These are phyloP conservation scores for Xylaria sp. DNA, from an alignment of 2,329 filamentous ascomycete genomes.

Conservation along the genomic window DNA sequence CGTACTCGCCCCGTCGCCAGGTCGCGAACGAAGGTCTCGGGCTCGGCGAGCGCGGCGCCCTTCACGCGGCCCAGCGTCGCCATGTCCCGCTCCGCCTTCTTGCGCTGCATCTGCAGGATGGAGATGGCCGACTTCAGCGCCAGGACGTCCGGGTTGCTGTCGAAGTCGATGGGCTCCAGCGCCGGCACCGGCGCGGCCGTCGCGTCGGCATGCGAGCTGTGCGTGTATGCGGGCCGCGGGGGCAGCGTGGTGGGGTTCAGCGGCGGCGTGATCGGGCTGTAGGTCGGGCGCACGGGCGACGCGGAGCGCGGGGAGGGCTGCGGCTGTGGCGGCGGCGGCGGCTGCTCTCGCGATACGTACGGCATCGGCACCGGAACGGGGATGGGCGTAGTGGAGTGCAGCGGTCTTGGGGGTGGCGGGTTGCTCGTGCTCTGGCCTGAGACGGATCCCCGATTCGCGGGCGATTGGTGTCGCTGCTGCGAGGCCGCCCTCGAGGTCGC, in stretches of 20 bases:
- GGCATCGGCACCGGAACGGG: constrained; percentile 37
- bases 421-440: constrained; percentile 15
- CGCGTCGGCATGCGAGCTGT: constrained; percentile 42
- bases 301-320: constrained; percentile 49
- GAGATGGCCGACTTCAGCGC: constrained; percentile 87
- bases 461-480: constrained; percentile 17
- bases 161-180: constrained; percentile 66
- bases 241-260: constrained; percentile 53
- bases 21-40: constrained; percentile 76
- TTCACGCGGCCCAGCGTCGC: constrained; percentile 75
- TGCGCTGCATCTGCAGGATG: constrained; percentile 86
- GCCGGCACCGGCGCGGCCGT: constrained; percentile 52
- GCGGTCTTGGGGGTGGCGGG: constrained; percentile 13
- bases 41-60: constrained; percentile 74
- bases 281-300: constrained; percentile 61
- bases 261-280: constrained; percentile 67
- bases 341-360: constrained; percentile 26
- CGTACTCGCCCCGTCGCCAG: constrained; percentile 71
- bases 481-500: constrained; percentile 23
- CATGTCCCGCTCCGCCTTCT: constrained; percentile 81
- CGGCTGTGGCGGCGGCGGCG: constrained; percentile 11
- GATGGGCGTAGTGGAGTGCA: constrained; percentile 39
- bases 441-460: constrained; percentile 19
- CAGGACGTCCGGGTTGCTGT: constrained; percentile 83
- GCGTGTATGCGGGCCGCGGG: constrained; percentile 45